Conservation (phyloP, 2,329 filamentous ascomycete species). For the Fusarium sp. region DNA sequence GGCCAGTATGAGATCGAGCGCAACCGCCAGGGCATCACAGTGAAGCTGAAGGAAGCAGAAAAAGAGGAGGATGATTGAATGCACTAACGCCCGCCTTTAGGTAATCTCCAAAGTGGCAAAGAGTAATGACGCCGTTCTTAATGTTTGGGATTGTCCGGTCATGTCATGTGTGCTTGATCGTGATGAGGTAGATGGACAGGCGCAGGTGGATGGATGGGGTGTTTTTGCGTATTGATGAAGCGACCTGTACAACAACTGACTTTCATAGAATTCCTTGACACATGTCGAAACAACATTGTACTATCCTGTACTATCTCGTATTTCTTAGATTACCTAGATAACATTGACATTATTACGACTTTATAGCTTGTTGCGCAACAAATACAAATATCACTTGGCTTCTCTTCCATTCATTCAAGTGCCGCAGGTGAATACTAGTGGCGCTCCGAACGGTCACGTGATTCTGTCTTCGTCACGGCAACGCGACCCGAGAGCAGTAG, state of each 20-base stretch:
- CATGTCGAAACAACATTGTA: conserved; percentile 37
- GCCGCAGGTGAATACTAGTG: conserved; percentile 2
- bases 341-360: neutral
- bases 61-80: conserved; percentile 53
- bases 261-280: conserved; percentile 42
- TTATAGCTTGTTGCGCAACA: neutral
- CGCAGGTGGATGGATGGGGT: conserved; percentile 24
- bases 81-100: neutral
- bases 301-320: conserved; percentile 29
- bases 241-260: conserved; percentile 41
- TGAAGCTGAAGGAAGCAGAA: conserved; percentile 60
- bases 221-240: conserved; percentile 25
- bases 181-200: conserved; percentile 18
- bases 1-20: conserved; percentile 79
- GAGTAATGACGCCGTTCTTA: conserved; percentile 15
- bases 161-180: conserved; percentile 7
- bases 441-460: conserved; percentile 36
- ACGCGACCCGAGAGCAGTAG: conserved; percentile 17
- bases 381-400: neutral
- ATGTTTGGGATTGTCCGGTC: neutral
- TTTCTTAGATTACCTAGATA: conserved; percentile 29
- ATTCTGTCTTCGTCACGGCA: conserved; percentile 20
- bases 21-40: conserved; percentile 56
- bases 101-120: neutral
- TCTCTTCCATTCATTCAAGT: neutral